Evolutionary conservation across 805 yeast genomes (phyloP), one percentile per base, ranked within the genome.

Genomic region (Ogataea sp.): DNA sequence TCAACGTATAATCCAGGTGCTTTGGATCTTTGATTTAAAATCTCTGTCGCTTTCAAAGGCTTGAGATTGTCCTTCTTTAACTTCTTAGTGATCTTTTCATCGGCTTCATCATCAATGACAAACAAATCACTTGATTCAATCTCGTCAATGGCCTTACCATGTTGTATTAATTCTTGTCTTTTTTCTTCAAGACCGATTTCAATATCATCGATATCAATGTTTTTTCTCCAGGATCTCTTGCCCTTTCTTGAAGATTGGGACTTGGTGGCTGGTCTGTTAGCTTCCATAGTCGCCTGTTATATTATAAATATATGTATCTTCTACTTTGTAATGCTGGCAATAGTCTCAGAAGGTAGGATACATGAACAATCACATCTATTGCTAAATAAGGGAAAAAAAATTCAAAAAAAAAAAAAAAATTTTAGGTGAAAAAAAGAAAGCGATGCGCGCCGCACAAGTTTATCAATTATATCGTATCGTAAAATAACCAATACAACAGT

Each of bases 211-310:
- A 93, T 65, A 58, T 93, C 95, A 42, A 93, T 83, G 60, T 93
- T 86, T 62, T 87, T 87, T 58, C 95, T 77, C 94, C 97, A 86
- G 5, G 95, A 79, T 57, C 74, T 81, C 71, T 85, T 90, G 33
- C 96, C 95, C 67, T 93, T 93, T 54, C 97, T 73, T 7, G 96
- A 87, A 4, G 83, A 55, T 62, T 89, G 96, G 33, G 65, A 65
- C 49, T 68, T 71, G 49, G 73, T 78, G 18, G 75, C 58, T 13
- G 89, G 86, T 58, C 78, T 70, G 38, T 62, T 61, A 4, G 61
- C 46, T 44, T 62, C 67, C 69, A 61, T 57, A 7, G 3, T 42
- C 23, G 7, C n/a, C 20, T 24, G 10, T 16, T 32, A 31, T 18
- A 14, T 27, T n/a, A n/a, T n/a, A n/a, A n/a, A n/a, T n/a, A n/a